Percentiles rank a stretch among this genome's conserved stretches.
These are phyloP conservation scores for Tagetes patula DNA, from an alignment of 129 eudicot genomes.

Conservation along the genomic window DNA sequence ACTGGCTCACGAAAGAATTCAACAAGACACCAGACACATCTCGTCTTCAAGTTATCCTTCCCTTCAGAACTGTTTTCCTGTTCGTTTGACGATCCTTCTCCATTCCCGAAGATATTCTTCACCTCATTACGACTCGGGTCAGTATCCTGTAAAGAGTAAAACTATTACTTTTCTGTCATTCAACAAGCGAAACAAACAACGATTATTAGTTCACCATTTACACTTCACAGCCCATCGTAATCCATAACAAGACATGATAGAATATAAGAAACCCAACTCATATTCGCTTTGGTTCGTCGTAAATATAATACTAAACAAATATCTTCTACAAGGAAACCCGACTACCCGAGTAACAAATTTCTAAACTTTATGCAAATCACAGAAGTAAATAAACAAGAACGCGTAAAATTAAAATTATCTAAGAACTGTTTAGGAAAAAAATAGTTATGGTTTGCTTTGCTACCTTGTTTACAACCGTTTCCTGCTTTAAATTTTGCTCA, in stretches of 20 bases:
- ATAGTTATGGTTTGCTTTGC: background rate
- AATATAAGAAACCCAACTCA: no score
- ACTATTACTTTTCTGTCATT: background rate
- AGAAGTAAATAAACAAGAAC: background rate
- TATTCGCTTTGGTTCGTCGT: no score
- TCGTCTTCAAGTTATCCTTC: constrained; percentile 18
- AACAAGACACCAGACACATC: constrained; percentile 30
- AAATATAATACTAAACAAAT: background rate
- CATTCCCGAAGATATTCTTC: background rate
- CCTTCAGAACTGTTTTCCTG: constrained; percentile 9
- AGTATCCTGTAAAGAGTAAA: constrained; percentile 2
- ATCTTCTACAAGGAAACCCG: background rate
- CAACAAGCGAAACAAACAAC: background rate
- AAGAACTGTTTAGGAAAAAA: no score
- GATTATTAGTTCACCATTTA: background rate
- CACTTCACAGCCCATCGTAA: background rate
- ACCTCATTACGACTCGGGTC: background rate
- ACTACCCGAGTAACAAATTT: background rate
- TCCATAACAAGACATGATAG: background rate
- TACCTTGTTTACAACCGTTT: constrained; percentile 14
- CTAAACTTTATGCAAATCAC: background rate
- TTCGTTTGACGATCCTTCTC: constrained; percentile 21
- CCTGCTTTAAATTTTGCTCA: background rate
- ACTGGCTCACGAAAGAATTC: constrained; percentile 19
- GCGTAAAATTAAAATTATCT: no score